A percentile compares a stretch with the other conserved stretches of the same genome.
These are phyloP conservation scores for Tetracladium setigerum DNA, from an alignment of 495 filamentous ascomycete species.

Conservation along the genomic window DNA sequence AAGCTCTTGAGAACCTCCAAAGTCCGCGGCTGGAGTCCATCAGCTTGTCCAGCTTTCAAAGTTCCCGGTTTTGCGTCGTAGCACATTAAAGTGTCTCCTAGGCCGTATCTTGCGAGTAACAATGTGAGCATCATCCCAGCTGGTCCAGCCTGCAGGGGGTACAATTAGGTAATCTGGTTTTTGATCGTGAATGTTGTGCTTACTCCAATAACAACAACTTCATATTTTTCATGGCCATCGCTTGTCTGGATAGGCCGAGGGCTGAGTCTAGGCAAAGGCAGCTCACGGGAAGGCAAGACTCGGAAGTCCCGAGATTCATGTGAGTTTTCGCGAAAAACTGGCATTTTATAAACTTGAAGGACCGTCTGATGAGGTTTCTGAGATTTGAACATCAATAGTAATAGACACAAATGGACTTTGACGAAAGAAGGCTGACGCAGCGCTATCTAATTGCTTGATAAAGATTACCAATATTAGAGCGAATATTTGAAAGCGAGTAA, in stretches of 20 bases:
- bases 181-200: neutral
- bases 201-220: slow-evolving; percentile 35
- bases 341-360: slow-evolving; percentile 24
- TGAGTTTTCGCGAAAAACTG: slow-evolving; percentile 37
- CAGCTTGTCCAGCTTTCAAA: slow-evolving; percentile 29
- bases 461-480: too few relatives aligned
- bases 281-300: slow-evolving; percentile 34
- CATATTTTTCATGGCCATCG: slow-evolving; percentile 27
- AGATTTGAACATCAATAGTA: too few relatives aligned
- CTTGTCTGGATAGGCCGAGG: slow-evolving; percentile 10
- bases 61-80: slow-evolving; percentile 36
- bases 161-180: neutral
- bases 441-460: too few relatives aligned
- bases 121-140: slow-evolving; percentile 40
- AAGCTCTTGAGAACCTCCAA: slow-evolving; percentile 27
- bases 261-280: slow-evolving; percentile 28
- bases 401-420: too few relatives aligned
- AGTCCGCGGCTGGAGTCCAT: slow-evolving; percentile 23
- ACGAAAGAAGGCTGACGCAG: too few relatives aligned
- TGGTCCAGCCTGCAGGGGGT: slow-evolving; percentile 31
- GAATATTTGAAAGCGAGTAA: neutral
- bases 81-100: slow-evolving; percentile 32
- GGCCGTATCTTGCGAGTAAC: slow-evolving; percentile 40
- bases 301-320: slow-evolving; percentile 32
- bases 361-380: neutral